phyloP scores from a whole-genome alignment of 2,329 filamentous ascomycete species.

The Colletotrichum liaoningense region DNA sequence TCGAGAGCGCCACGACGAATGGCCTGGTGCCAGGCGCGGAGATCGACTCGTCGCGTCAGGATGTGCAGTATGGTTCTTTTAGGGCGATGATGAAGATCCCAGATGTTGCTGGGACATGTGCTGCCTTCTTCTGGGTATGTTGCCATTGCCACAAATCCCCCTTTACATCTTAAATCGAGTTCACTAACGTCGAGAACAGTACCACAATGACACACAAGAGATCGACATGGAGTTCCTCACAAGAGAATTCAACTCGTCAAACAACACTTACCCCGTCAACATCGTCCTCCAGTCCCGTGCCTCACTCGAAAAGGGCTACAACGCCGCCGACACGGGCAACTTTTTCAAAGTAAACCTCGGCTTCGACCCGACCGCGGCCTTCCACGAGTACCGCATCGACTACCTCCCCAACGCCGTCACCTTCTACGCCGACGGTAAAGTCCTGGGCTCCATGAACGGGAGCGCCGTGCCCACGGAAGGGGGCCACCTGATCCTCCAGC shows the following conservation, averaged over 20 bases:
- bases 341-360: slow-evolving; percentile 69
- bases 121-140: slow-evolving; percentile 82
- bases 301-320: slow-evolving; percentile 68
- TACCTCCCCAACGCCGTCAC: slow-evolving; percentile 71
- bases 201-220: slow-evolving; percentile 82
- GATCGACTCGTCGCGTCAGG: slow-evolving; percentile 68
- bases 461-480: slow-evolving; percentile 67
- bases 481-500: slow-evolving; percentile 77
- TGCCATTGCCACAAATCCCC: background rate
- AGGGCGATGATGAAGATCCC: slow-evolving; percentile 75
- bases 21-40: slow-evolving; percentile 72
- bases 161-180: background rate
- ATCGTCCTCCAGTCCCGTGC: slow-evolving; percentile 79
- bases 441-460: slow-evolving; percentile 67
- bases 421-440: slow-evolving; percentile 75
- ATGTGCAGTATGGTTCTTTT: slow-evolving; percentile 78
- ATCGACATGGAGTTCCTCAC: slow-evolving; percentile 87
- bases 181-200: slow-evolving; percentile 57
- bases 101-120: slow-evolving; percentile 73
- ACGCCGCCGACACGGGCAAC: slow-evolving; percentile 69
- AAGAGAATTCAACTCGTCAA: slow-evolving; percentile 65
- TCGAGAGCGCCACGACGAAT: slow-evolving; percentile 56
- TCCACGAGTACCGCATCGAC: slow-evolving; percentile 86
- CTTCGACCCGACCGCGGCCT: slow-evolving; percentile 73
- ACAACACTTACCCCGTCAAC: slow-evolving; percentile 71